A percentile compares a stretch with the other conserved stretches of the same genome.
These are phyloP conservation scores for Boletus sp. DNA, from an alignment of 768 basidiomycete species.

Conservation along the genomic window DNA sequence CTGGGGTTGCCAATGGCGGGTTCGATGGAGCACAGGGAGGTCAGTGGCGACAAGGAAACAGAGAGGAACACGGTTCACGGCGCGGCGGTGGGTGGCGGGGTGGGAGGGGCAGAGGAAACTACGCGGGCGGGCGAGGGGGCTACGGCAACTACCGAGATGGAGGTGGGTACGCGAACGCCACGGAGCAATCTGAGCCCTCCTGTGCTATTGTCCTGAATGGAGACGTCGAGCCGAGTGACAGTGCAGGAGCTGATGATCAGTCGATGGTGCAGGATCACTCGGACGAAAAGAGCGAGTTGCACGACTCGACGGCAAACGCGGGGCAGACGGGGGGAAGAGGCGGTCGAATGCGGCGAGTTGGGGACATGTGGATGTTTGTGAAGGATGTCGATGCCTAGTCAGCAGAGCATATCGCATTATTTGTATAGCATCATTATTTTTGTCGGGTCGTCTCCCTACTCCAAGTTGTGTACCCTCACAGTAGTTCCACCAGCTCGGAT, in stretches of 20 bases:
- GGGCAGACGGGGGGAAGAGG: conserved; percentile 21
- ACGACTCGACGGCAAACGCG: background rate
- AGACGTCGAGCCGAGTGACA: conserved; percentile 28
- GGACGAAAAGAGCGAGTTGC: background rate
- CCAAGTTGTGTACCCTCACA: no score
- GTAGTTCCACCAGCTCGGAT: conserved; percentile 6
- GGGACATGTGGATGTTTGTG: conserved; percentile 72
- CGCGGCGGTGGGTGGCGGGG: conserved; percentile 37
- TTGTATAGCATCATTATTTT: conserved; percentile 18
- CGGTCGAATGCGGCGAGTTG: conserved; percentile 65
- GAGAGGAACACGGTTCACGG: conserved; percentile 34
- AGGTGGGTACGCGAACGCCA: conserved; percentile 32
- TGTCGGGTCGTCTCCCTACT: background rate
- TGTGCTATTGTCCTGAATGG: conserved; percentile 62
- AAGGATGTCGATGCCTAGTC: conserved; percentile 31
- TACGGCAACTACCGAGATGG: conserved; percentile 50
- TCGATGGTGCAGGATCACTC: background rate
- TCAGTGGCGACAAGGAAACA: conserved; percentile 22
- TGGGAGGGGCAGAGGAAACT: conserved; percentile 39
- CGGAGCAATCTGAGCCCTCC: conserved; percentile 35
- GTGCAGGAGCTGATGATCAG: background rate
- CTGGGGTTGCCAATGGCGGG: conserved; percentile 15
- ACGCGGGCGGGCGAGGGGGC: conserved; percentile 29
- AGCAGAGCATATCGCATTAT: conserved; percentile 20
- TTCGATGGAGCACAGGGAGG: conserved; percentile 18